Evolutionary conservation across 768 basidiomycete genomes (phyloP), one percentile per base, ranked within the genome.

Genomic region (Lentinula aciculospora): DNA sequence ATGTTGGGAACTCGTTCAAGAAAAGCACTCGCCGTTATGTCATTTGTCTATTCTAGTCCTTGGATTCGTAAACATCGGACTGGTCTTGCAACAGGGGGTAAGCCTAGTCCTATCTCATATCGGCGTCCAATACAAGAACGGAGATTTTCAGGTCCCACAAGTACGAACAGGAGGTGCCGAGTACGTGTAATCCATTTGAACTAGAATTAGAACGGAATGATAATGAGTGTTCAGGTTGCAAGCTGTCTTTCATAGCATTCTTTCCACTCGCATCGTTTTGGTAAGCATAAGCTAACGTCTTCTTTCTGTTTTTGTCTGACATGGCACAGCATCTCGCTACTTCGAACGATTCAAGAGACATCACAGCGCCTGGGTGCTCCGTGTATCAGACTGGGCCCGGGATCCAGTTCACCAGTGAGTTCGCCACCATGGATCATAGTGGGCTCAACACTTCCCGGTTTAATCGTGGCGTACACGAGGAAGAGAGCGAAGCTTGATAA

Each of bases 191-290:
- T 37, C 7, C n/a, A 44, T 15, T 17, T 15, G 37, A 15, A 39
- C n/a, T 44, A 17, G 17, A n/a, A 39, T 39, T 34, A 19, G 39
- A 4, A 17, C 32, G 12, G n/a, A 44, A 23, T 25, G 39, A 27
- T 3, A 4, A 19, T 9, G 13, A 12, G 23, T 39, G 5, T 29
- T 32, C 31, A 65, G 64, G 54, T 50, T 65, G 15, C 64, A 65
- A 58, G 59, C 61, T 12, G 55, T 57, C n/a, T 49, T 65, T 19
- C 64, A 65, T 53, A 65, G 62, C 60, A 65, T 65, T 28, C 56
- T 65, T 3, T 61, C 64, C 13, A 57, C 57, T 19, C 64, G 64
- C 13, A 63, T 65, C 34, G 61, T 65, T n/a, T 42, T 65, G 31
- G 61, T 62, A 51, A 36, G 61, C 49, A 8, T 12, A 0, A 28